Evolutionary conservation across 192 early-diverging fungal genomes (phyloP).

Genomic region (Fimicolochytrium jonesii): DNA sequence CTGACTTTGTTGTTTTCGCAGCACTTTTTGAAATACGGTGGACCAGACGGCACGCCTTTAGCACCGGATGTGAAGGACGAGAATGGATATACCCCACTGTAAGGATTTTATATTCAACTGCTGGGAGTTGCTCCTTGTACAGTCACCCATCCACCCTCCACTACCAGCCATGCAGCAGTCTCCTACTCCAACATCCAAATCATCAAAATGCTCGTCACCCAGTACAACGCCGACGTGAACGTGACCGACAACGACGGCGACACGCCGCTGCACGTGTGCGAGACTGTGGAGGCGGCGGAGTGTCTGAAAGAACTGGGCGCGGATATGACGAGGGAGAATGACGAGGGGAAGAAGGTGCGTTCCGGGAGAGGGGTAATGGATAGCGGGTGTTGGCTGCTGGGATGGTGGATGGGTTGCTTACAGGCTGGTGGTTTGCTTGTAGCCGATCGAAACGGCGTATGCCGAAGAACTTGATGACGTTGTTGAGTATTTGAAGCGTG

Average conservation of each 20-base stretch:
- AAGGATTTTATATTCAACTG: constrained; percentile 1
- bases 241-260: constrained; percentile 76
- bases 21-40: constrained; percentile 41
- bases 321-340: constrained; percentile 56
- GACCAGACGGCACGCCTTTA: constrained; percentile 11
- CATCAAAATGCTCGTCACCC: constrained; percentile 59
- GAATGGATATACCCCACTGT: constrained; percentile 77
- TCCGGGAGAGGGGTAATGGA: no score
- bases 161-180: constrained; percentile 61
- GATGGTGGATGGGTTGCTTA: background rate
- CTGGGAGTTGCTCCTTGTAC: background rate
- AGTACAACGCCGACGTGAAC: constrained; percentile 60
- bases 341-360: constrained; percentile 43
- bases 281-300: constrained; percentile 64
- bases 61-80: constrained; percentile 67
- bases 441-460: constrained; percentile 13
- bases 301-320: constrained; percentile 68
- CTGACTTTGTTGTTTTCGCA: constrained; percentile 37
- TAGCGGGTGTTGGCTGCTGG: background rate
- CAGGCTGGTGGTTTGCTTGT: background rate
- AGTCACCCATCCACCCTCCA: background rate
- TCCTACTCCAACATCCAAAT: constrained; percentile 69
- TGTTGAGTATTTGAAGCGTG: constrained; percentile 24
- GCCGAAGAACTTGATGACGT: constrained; percentile 24
- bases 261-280: constrained; percentile 73